Base-by-base conservation (phyloP, 306 rosid genomes). In the Mucuna pruriens region DNA sequence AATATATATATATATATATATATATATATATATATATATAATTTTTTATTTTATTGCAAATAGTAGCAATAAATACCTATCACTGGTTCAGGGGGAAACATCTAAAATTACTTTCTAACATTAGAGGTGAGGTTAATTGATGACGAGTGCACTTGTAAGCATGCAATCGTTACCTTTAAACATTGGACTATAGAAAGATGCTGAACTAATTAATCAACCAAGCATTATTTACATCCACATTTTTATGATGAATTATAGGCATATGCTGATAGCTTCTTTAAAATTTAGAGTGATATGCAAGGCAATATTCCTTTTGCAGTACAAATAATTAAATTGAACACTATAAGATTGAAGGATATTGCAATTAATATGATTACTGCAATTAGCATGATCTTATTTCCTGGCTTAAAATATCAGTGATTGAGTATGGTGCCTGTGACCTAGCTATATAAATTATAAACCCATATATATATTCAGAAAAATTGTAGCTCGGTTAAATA, bases 401-500 rank as follows among this genome's bases (percentile, higher is more conserved):
- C n/a, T 16, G 17, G 60, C 39, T 74, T 17, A 12, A 48, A 69
- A 1, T 17, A 69, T 39, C 6, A 25, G 52, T 58, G 19, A 58
- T 7, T n/a, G 45, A n/a, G 58, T 8, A 40, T 57, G 38, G 16
- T 69, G 0, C 20, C 39, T 42, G 40, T 36, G 54, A 36, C 40
- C 6, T 22, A 64, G 22, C 48, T 13, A 44, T n/a, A 2, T 8
- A 33, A 19, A n/a, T 12, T n/a, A 2, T 8, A 46, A 10, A 48
- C 25, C 17, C 6, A 74, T 11, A 16, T 16, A 74, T 11, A 16
- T 16, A 34, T 23, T 65, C 25, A 65, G 71, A 33, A 38, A 69
- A 71, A 15, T 0, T 48, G 67, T 83, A 83, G 79, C 86, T 83
- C 52, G 26, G 26, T 36, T 26, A 11, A 69, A 48, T 23, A 57